Percentiles rank a stretch among this genome's conserved stretches.
phyloP scores from a whole-genome alignment of 2,329 filamentous ascomycete species.

The Aspergillus luchuensis region DNA sequence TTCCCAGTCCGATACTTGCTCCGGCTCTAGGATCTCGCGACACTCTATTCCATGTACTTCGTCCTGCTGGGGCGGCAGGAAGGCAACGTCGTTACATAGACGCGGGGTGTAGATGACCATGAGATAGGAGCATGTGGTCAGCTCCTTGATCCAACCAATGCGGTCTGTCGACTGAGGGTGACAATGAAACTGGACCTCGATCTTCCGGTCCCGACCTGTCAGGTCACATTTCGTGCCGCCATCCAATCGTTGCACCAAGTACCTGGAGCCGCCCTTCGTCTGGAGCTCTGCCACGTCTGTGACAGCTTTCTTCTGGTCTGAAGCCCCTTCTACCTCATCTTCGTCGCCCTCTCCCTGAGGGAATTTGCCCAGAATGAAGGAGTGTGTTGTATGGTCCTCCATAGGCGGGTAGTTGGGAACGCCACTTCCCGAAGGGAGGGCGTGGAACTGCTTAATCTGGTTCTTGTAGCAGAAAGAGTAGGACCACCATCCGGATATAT shows the following conservation, averaged over 20 bases:
- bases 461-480: slow-evolving; percentile 92
- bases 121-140: slow-evolving; percentile 85
- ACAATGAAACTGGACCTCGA: slow-evolving; percentile 80
- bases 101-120: slow-evolving; percentile 91
- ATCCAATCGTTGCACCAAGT: slow-evolving; percentile 78
- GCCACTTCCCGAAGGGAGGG: slow-evolving; percentile 69
- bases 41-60: slow-evolving; percentile 77
- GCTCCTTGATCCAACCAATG: slow-evolving; percentile 91
- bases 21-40: slow-evolving; percentile 65
- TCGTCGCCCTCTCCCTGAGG: slow-evolving; percentile 36
- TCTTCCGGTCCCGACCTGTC: slow-evolving; percentile 75
- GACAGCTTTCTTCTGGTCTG: slow-evolving; percentile 32
- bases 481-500: slow-evolving; percentile 88
- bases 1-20: slow-evolving; percentile 55
- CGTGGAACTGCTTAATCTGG: slow-evolving; percentile 88
- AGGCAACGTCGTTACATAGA: slow-evolving; percentile 83
- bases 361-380: slow-evolving; percentile 74
- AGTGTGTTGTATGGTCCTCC: slow-evolving; percentile 73
- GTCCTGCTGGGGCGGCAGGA: slow-evolving; percentile 76
- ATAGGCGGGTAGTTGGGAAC: slow-evolving; percentile 70
- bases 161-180: slow-evolving; percentile 73
- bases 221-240: slow-evolving; percentile 84
- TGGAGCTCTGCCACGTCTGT: slow-evolving; percentile 66
- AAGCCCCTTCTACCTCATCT: slow-evolving; percentile 29
- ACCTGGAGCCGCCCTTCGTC: slow-evolving; percentile 79